Conservation (phyloP, 179 eudicot genomes). For the Sideroxylon spinosum region DNA sequence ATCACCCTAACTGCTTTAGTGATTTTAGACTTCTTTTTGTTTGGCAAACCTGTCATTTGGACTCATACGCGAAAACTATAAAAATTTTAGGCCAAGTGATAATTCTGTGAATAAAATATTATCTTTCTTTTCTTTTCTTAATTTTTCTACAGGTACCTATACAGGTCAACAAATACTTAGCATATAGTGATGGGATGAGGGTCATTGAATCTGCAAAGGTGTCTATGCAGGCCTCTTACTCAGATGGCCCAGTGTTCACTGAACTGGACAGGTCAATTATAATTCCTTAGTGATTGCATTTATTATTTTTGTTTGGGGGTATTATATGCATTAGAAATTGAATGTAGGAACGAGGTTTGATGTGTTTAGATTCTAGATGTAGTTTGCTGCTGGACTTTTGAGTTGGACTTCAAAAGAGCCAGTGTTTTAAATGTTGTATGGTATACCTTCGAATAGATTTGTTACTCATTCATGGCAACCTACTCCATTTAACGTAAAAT, state of each 20-base stretch:
- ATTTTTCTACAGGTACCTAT: conserved; percentile 64
- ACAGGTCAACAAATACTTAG: conserved; percentile 87
- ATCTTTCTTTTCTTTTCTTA: too few relatives aligned
- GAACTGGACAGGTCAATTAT: conserved; percentile 65
- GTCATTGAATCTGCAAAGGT: conserved; percentile 62
- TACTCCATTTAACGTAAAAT: background rate
- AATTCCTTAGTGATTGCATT: background rate
- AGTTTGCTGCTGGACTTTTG: background rate
- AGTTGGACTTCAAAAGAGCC: background rate
- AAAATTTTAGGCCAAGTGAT: background rate
- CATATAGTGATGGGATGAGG: conserved; percentile 89
- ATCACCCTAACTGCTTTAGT: background rate
- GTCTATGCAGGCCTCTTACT: conserved; percentile 32
- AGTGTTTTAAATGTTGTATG: background rate
- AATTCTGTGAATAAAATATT: background rate
- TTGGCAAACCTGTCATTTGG: background rate
- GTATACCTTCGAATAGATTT: background rate
- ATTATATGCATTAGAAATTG: background rate
- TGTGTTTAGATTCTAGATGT: background rate
- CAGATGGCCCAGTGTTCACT: conserved; percentile 52
- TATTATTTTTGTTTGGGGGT: background rate
- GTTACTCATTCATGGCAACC: background rate
- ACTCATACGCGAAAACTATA: background rate
- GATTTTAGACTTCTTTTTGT: background rate
- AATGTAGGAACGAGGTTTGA: background rate